A percentile compares a stretch with the other conserved stretches of the same genome.
Evolutionary conservation across 2,329 filamentous ascomycete genomes (phyloP).

Genomic region (Pseudogymnoascus sp.): DNA sequence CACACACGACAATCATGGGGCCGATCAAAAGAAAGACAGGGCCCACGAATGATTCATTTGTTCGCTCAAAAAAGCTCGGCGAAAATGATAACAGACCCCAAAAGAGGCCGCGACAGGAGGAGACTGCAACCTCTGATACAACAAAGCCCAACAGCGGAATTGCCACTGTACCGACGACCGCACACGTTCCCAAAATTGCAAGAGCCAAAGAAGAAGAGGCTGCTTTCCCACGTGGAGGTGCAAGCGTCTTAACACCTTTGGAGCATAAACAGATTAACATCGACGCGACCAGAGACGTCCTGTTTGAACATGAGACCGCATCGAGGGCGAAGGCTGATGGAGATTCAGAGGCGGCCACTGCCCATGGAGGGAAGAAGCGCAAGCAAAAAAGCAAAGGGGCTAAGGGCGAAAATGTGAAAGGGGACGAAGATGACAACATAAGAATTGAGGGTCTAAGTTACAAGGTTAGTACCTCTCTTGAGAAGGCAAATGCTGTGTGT

Average conservation of each 20-base stretch:
- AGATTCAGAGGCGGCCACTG: slow-evolving; percentile 24
- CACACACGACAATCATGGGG: slow-evolving; percentile 22
- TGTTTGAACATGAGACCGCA: slow-evolving; percentile 71
- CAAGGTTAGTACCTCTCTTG: slow-evolving; percentile 52
- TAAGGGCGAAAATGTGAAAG: slow-evolving; percentile 44
- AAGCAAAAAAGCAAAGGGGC: slow-evolving; percentile 48
- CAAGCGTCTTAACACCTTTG: slow-evolving; percentile 79
- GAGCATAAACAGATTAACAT: slow-evolving; percentile 96
- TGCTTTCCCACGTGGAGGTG: slow-evolving; percentile 87
- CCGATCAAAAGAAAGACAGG: slow-evolving; percentile 28
- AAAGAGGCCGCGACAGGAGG: slow-evolving; percentile 25
- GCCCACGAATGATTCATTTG: slow-evolving; percentile 29
- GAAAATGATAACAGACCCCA: slow-evolving; percentile 23
- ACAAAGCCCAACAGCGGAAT: slow-evolving; percentile 11
- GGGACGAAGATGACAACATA: slow-evolving; percentile 43
- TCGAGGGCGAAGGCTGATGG: slow-evolving; percentile 38
- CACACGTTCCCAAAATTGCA: slow-evolving; percentile 15
- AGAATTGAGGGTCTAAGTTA: slow-evolving; percentile 83
- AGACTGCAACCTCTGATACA: slow-evolving; percentile 9
- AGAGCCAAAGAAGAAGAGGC: slow-evolving; percentile 69
- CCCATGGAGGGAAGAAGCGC: slow-evolving; percentile 36
- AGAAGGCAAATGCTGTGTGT: slow-evolving; percentile 14
- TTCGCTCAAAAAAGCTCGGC: slow-evolving; percentile 22
- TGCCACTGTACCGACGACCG: slow-evolving; percentile 15
- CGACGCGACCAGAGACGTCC: slow-evolving; percentile 83